Base-by-base conservation (phyloP, 495 filamentous ascomycete species). In the Rusavskia elegans region DNA sequence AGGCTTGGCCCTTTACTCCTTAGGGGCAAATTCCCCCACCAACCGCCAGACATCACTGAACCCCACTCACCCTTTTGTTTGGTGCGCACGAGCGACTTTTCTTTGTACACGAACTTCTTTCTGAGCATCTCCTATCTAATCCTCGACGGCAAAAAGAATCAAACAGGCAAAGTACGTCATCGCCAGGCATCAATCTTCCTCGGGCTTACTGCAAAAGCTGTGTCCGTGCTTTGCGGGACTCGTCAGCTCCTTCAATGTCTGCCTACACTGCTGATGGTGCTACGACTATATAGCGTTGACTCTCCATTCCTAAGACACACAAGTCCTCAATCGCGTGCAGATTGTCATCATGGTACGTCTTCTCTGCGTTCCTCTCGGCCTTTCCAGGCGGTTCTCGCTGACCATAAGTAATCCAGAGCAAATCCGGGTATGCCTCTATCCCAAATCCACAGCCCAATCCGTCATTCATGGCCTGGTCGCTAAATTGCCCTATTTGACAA, bases 381-480 rank as follows among this genome's bases (percentile, higher is more conserved):
- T 35, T 35, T 35, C 25, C 25, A 5, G 32, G 0, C 32, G 9
- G 2, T 7, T 35, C 3, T 35, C 42, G 16, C 36, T 56, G 42
- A 30, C 49, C 17, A 48, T 25, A 11, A 17, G 16, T 53, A 57
- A 45, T 58, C 19, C 60, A 83, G 79, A 80, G 78, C 76, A 76
- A 79, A 79, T 81, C 79, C 66, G 79, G 79, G 79, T 83, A 70
- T 66, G 77, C 78, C 60, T 57, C 20, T 55, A 46, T 55, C 56
- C 37, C 20, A 52, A 61, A 36, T 38, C 60, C 49, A 52, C 35
- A 53, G 53, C 44, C 37, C 48, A 45, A 49, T 53, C 57, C 49
- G 53, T 27, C 46, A 53, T 49, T 49, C 30, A 27, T 32, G 35
- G 5, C 48, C 21, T 3, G 27, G 20, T 20, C 2, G 17, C 14